phyloP scores from a whole-genome alignment of 495 filamentous ascomycete species.

The Hypoxylon rickii region DNA sequence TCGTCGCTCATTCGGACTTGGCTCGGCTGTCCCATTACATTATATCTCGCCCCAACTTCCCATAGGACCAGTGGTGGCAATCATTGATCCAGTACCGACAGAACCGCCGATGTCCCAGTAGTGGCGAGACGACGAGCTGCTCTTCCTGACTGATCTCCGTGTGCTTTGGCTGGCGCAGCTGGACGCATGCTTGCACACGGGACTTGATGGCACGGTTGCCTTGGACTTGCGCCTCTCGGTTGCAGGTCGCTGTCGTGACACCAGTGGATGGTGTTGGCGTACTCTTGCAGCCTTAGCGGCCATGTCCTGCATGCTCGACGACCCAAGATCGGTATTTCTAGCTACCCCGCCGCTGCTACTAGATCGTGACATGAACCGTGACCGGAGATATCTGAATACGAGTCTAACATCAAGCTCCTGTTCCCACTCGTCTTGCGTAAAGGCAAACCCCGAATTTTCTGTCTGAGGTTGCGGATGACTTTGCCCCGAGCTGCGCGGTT shows the following conservation, averaged over 20 bases:
- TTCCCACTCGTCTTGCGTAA: slow-evolving; percentile 82
- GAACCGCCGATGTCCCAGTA: slow-evolving; percentile 89
- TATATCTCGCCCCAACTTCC: slow-evolving; percentile 75
- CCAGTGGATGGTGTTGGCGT: slow-evolving; percentile 81
- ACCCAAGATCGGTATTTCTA: slow-evolving; percentile 47
- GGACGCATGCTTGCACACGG: slow-evolving; percentile 59
- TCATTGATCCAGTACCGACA: slow-evolving; percentile 71
- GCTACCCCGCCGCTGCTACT: slow-evolving; percentile 28
- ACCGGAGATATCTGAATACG: slow-evolving; percentile 83
- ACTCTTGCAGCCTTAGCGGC: slow-evolving; percentile 82
- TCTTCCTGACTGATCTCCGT: slow-evolving; percentile 60
- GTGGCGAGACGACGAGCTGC: slow-evolving; percentile 62
- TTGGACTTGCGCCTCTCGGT: slow-evolving; percentile 59
- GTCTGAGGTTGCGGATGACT: slow-evolving; percentile 15
- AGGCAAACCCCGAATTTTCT: slow-evolving; percentile 32
- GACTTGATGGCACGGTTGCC: slow-evolving; percentile 51
- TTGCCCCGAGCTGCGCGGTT: slow-evolving; percentile 15
- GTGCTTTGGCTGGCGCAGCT: slow-evolving; percentile 85
- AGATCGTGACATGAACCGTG: slow-evolving; percentile 64
- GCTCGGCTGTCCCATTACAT: slow-evolving; percentile 14
- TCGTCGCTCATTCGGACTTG: slow-evolving; percentile 20
- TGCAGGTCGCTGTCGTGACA: slow-evolving; percentile 60
- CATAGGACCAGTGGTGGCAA: slow-evolving; percentile 66
- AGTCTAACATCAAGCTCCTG: slow-evolving; percentile 81
- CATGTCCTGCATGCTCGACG: slow-evolving; percentile 62